Base-by-base conservation (phyloP, 805 yeast genomes). In the Teunomyces tritomae region DNA sequence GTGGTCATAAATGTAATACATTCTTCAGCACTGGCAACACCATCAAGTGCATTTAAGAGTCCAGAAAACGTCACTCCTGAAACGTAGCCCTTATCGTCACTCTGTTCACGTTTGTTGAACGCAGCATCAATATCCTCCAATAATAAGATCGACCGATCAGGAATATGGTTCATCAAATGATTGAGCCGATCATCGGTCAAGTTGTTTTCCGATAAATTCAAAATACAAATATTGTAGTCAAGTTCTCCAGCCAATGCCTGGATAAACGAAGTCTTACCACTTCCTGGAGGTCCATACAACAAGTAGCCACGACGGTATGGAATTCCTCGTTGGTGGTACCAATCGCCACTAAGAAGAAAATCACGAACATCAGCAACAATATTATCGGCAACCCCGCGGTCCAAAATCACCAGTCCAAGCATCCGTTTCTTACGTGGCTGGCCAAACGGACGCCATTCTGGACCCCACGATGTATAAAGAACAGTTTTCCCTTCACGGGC, bases 381-480 rank as follows among this genome's bases (percentile, higher is more conserved):
- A 8, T 63, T 56, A 49, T 85, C 87, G 50, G 83, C 83, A 44
- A 94, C 74, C 2, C 88, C 90, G 20, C 76, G 65, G 64, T 90
- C 98, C 45, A 94, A 71, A 24, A 94, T 83, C 11, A 94, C 99
- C 6, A 96, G 87, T 3, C 87, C 92, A 33, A 92, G 68, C 26
- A 85, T 68, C 57, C 99, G 76, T 68, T 92, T 92, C 57, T 84
- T 85, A 52, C 97, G 78, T 1, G 99, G 98, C 62, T 85, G 91
- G 2, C 99, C 99, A 72, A 94, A 94, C 4, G 96, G 96, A 59
- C 98, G 77, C 99, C 99, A 94, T 61, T 94, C 99, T 27, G 96
- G 96, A 0, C 98, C 99, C 89, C 94, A 92, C 8, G 96, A 87
- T 3, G 97, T 89, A 65, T 80, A 94, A 4, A 94, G 70, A 6